Evolutionary conservation across 441 rosid species (phyloP), one percentile per base, ranked within the genome.

Genomic region (Dalechampia spathulata): DNA sequence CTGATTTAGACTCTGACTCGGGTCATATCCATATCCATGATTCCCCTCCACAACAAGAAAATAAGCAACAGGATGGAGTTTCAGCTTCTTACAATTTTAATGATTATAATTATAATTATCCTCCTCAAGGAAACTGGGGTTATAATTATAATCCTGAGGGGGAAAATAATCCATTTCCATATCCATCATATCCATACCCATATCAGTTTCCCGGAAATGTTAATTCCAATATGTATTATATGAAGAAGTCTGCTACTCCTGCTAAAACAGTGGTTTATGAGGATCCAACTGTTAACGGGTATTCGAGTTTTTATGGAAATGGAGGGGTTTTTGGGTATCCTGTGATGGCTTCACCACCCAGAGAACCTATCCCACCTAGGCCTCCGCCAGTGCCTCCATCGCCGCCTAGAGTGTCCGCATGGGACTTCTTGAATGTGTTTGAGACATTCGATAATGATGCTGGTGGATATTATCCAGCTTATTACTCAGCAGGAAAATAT

Each of bases 401-500:
- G 11, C 96, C 96, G 4, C 95, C 96, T 20, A 73, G 54, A 2
- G 79, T 71, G 39, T 86, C 96, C 0, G 7, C 82, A n/a, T 92
- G 98, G 96, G 98, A 92, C 64, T 88, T 66, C 67, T 52, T 92
- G 36, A 88, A 92, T 64, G 82, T 92, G 23, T 92, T 92, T 10
- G 87, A 84, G 19, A 60, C 75, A 0, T 81, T 70, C 27, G 95
- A 83, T 49, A 72, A 67, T 46, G 72, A 57, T 41, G 60, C 62
- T 45, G 57, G 48, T 17, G 79, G 73, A 19, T 76, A 73, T 27
- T 71, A 41, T 16, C 17, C 76, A 12, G 69, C 67, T 48, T 71
- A 60, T 50, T 53, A 52, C 34, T 45, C 79, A 4, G 57, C n/a
- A 42, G 67, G 61, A 16, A 69, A 48, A 53, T 70, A 60, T 52